These are phyloP conservation scores for Kwoniella newhampshirensis DNA, from an alignment of 768 basidiomycete species.

Conservation along the genomic window DNA sequence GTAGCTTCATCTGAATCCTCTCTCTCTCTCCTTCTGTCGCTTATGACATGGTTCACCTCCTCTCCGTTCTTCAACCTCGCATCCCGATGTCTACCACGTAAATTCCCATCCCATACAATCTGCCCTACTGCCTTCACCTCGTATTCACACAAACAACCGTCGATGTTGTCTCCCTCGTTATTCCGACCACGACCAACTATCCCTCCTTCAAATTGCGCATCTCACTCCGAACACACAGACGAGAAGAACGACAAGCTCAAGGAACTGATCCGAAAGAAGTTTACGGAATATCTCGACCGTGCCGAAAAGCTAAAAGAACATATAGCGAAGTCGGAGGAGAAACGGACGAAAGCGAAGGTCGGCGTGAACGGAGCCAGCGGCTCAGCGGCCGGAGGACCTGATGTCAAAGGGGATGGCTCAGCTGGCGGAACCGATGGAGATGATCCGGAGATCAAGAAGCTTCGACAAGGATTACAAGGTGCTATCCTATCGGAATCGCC, in stretches of 20 bases:
- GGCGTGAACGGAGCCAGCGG: constrained; percentile 57
- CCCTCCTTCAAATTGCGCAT: too few species aligned
- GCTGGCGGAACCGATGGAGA: constrained; percentile 63
- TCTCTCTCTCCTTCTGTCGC: background rate
- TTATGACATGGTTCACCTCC: background rate
- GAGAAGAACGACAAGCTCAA: constrained; percentile 95
- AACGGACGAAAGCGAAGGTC: constrained; percentile 60
- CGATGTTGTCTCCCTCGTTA: too few species aligned
- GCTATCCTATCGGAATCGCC: constrained; percentile 92
- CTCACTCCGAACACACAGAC: constrained; percentile 57
- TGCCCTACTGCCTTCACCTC: too few species aligned
- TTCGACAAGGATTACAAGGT: constrained; percentile 80
- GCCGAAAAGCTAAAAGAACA: constrained; percentile 91
- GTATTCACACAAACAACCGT: too few species aligned
- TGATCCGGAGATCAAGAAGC: constrained; percentile 93
- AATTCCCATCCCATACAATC: too few species aligned
- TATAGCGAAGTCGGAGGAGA: constrained; percentile 66
- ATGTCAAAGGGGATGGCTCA: constrained; percentile 40
- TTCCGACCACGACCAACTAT: background rate
- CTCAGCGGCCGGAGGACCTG: constrained; percentile 53
- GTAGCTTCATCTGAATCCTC: background rate
- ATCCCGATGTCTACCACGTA: background rate
- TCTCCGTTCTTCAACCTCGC: background rate
- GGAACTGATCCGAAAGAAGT: constrained; percentile 77
- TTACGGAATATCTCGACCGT: constrained; percentile 84